Evolutionary conservation across 2,329 filamentous ascomycete genomes (phyloP).

Genomic region (Lojkania enalia): DNA sequence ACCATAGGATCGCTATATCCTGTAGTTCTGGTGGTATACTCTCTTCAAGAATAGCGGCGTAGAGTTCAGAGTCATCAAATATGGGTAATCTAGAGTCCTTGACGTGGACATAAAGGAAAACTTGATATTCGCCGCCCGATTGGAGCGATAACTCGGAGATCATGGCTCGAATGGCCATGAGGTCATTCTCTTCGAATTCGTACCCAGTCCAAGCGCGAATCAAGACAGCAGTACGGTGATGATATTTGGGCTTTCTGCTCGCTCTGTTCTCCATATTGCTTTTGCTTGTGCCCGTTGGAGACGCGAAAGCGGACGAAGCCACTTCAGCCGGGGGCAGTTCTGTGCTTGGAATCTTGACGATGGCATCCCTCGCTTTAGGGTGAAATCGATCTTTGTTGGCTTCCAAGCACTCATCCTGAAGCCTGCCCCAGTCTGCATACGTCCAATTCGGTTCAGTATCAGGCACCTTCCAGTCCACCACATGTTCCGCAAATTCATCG

Average conservation of each 20-base stretch:
- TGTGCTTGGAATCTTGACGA: conserved; percentile 34
- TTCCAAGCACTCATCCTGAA: conserved; percentile 68
- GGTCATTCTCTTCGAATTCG: conserved; percentile 52
- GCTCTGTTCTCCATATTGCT: conserved; percentile 31
- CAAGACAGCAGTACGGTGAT: conserved; percentile 50
- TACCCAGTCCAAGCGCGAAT: conserved; percentile 54
- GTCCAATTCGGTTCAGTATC: conserved; percentile 59
- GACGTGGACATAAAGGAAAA: conserved; percentile 54
- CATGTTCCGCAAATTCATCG: conserved; percentile 54
- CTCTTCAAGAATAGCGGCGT: conserved; percentile 62
- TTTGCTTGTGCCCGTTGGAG: conserved; percentile 30
- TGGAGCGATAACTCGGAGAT: conserved; percentile 51
- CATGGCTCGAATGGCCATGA: conserved; percentile 51
- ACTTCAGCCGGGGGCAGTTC: conserved; percentile 28
- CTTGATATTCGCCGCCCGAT: conserved; percentile 53
- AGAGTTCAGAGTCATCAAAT: conserved; percentile 61
- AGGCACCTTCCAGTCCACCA: conserved; percentile 46
- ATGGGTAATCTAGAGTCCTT: conserved; percentile 60
- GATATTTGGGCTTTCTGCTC: conserved; percentile 37
- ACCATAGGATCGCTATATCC: conserved; percentile 74
- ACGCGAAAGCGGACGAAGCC: conserved; percentile 36
- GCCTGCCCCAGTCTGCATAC: conserved; percentile 68
- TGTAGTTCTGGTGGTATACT: conserved; percentile 71
- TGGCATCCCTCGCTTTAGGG: conserved; percentile 45
- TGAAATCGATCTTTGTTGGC: conserved; percentile 67